Conservation (phyloP, 441 rosid genomes). For the Dalechampia spathulata region DNA sequence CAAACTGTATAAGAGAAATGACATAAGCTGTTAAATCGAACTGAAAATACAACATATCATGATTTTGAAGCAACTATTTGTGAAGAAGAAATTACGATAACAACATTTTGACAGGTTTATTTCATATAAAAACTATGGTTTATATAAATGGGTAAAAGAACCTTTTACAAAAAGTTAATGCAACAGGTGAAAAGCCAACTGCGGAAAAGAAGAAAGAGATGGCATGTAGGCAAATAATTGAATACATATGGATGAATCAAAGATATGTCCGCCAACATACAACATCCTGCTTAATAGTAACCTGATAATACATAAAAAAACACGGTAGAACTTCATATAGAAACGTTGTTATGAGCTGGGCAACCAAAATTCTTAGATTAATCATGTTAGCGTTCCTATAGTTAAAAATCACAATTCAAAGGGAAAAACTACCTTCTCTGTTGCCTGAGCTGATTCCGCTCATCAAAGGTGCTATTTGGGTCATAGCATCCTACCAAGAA, state of each 20-base stretch:
- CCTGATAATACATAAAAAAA: background rate
- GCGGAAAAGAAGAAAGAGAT: background rate
- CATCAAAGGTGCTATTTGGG: slow-evolving; percentile 77
- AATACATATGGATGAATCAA: too few relatives aligned
- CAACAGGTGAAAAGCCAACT: background rate
- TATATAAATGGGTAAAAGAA: background rate
- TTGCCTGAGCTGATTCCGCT: slow-evolving; percentile 55
- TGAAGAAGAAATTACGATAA: background rate
- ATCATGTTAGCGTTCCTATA: background rate
- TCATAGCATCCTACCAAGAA: slow-evolving; percentile 86
- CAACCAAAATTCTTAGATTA: background rate
- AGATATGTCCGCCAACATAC: too few relatives aligned
- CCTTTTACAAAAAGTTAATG: background rate
- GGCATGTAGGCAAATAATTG: background rate
- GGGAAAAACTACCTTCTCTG: slow-evolving; percentile 49
- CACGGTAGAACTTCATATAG: background rate
- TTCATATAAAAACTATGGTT: background rate
- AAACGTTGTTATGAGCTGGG: too few relatives aligned
- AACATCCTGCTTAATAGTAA: background rate
- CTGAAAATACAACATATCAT: background rate
- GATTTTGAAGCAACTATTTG: background rate
- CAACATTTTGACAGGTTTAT: background rate
- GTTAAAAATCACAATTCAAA: background rate
- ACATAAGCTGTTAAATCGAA: background rate
- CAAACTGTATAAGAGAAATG: background rate